Conservation (phyloP, 106 monocot species). For the Agapanthus africanus region DNA sequence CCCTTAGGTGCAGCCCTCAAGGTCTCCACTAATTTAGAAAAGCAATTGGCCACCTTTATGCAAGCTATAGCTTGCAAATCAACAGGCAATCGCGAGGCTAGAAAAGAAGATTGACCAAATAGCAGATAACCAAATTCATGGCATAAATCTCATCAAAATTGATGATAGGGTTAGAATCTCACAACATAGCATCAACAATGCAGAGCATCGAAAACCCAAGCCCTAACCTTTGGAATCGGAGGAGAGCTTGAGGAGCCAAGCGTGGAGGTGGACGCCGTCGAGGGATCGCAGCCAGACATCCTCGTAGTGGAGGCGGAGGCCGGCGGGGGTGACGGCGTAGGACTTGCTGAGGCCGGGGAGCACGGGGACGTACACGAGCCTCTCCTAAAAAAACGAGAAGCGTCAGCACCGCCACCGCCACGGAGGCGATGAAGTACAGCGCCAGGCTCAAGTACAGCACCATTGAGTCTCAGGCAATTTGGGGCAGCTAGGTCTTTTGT, state of each 20-base stretch:
- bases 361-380: slow-evolving; percentile 86
- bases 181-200: neutral
- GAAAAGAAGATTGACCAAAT: too few relatives aligned
- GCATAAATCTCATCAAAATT: neutral
- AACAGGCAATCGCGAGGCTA: too few relatives aligned
- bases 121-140: too few relatives aligned
- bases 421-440: too few relatives aligned
- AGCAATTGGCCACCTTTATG: too few relatives aligned
- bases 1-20: too few relatives aligned
- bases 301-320: slow-evolving; percentile 74
- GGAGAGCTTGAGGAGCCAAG: slow-evolving; percentile 76
- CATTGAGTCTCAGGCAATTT: too few relatives aligned
- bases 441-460: too few relatives aligned
- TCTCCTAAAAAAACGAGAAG: slow-evolving; percentile 82
- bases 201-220: neutral
- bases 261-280: slow-evolving; percentile 82
- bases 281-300: slow-evolving; percentile 74
- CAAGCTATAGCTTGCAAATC: too few relatives aligned
- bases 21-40: too few relatives aligned
- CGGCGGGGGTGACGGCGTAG: slow-evolving; percentile 66
- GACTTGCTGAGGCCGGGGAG: slow-evolving; percentile 62
- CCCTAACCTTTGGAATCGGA: neutral
- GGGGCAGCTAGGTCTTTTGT: too few relatives aligned
- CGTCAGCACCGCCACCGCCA: slow-evolving; percentile 54
- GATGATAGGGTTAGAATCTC: neutral